Percentiles rank a stretch among this genome's conserved stretches.
Evolutionary conservation across 495 filamentous ascomycete genomes (phyloP).

Genomic region (Penicillium maclennaniae): DNA sequence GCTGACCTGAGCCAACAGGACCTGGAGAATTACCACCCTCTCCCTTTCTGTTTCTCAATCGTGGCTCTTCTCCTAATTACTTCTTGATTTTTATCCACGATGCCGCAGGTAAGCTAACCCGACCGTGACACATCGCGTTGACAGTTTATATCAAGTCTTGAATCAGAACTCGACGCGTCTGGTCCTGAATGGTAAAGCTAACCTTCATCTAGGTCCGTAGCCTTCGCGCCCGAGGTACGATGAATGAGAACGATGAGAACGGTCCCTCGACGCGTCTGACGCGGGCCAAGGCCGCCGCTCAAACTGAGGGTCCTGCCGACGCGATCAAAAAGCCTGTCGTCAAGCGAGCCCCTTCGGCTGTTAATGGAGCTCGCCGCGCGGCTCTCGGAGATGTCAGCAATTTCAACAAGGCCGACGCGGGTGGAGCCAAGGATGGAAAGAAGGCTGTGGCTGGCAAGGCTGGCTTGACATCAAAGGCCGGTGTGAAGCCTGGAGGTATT

Average conservation of each 20-base stretch:
- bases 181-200: conserved; percentile 12
- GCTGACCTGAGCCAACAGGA: conserved; percentile 34
- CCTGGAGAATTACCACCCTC: conserved; percentile 29
- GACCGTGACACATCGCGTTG: conserved; percentile 5
- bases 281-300: conserved; percentile 83
- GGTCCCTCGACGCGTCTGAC: conserved; percentile 74
- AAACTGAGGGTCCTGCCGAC: conserved; percentile 51
- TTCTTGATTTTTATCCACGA: conserved; percentile 22
- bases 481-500: conserved; percentile 64
- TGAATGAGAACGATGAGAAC: conserved; percentile 96
- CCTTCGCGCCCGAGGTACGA: conserved; percentile 60
- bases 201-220: conserved; percentile 46
- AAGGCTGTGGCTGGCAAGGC: conserved; percentile 58
- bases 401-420: conserved; percentile 69
- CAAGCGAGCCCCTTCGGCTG: conserved; percentile 65
- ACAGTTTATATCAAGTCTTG: background rate
- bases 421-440: conserved; percentile 62
- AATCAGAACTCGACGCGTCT: conserved; percentile 11
- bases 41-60: conserved; percentile 27
- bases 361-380: conserved; percentile 50
- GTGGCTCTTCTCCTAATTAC: conserved; percentile 23
- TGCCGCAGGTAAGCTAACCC: conserved; percentile 43
- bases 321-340: conserved; percentile 67
- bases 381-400: conserved; percentile 95
- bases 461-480: conserved; percentile 72